These are phyloP conservation scores for Adenanthera pavonina DNA, from an alignment of 306 rosid species.

Conservation along the genomic window DNA sequence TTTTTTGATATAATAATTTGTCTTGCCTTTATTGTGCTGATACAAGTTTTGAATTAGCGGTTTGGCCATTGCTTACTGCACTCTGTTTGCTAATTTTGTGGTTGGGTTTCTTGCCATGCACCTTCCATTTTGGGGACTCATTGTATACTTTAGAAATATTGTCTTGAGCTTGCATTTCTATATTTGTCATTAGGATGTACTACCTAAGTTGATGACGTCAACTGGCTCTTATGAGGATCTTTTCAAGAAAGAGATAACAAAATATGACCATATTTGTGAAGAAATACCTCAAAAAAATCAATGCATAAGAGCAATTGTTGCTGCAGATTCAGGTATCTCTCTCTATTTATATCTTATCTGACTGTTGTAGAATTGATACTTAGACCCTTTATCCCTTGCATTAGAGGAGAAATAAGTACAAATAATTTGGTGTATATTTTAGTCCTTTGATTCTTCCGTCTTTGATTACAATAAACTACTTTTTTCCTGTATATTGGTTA, in stretches of 20 bases:
- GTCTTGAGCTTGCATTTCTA: constrained; percentile 38
- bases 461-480: background rate
- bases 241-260: constrained; percentile 90
- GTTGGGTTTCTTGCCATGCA: background rate
- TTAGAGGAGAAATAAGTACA: constrained; percentile 32
- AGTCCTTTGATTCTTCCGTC: background rate
- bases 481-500: constrained; percentile 30
- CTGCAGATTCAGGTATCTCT: constrained; percentile 88
- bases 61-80: too few species aligned
- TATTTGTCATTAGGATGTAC: constrained; percentile 79
- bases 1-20: too few species aligned
- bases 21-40: too few species aligned
- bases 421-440: background rate
- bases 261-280: constrained; percentile 85
- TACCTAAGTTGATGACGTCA: constrained; percentile 98
- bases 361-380: background rate
- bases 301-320: constrained; percentile 91
- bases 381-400: background rate
- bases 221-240: constrained; percentile 98
- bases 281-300: constrained; percentile 88
- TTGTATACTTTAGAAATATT: background rate
- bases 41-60: background rate
- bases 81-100: too few species aligned
- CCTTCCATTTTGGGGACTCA: background rate
- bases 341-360: background rate